Percentiles rank a stretch among this genome's conserved stretches.
Evolutionary conservation across 148 eudicot genomes (phyloP).

Genomic region (Cornus controversa): DNA sequence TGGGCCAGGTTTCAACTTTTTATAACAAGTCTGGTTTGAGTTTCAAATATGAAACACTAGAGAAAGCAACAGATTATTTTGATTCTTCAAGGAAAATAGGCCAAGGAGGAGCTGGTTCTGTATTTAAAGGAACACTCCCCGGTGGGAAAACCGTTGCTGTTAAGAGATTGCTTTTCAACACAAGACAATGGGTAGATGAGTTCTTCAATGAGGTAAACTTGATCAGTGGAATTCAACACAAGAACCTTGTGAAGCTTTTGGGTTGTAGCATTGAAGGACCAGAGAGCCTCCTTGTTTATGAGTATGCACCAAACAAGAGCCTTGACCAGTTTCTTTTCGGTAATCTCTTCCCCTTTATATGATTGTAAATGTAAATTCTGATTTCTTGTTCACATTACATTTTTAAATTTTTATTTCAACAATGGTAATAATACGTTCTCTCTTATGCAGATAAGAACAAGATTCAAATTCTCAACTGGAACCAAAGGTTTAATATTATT

Average conservation of each 20-base stretch:
- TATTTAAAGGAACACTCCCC: constrained; percentile 57
- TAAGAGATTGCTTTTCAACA: constrained; percentile 55
- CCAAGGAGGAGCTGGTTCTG: constrained; percentile 76
- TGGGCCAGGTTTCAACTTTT: constrained; percentile 32
- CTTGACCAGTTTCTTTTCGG: constrained; percentile 65
- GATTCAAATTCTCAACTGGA: constrained; percentile 41
- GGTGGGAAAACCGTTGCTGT: constrained; percentile 55
- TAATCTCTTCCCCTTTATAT: constrained; percentile 17
- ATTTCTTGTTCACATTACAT: not conserved
- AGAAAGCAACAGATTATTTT: constrained; percentile 58
- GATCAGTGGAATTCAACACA: constrained; percentile 56
- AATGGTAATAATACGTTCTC: not conserved
- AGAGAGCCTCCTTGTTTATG: constrained; percentile 78
- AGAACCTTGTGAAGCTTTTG: constrained; percentile 59
- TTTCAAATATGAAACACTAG: constrained; percentile 55
- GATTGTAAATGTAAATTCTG: not conserved
- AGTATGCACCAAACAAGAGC: constrained; percentile 64
- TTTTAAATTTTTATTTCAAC: no score
- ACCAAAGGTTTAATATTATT: constrained; percentile 45
- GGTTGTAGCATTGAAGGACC: constrained; percentile 74
- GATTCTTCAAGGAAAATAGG: constrained; percentile 49
- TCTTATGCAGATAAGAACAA: constrained; percentile 39
- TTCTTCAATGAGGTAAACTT: constrained; percentile 55
- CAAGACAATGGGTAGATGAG: constrained; percentile 56
- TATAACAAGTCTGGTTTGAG: constrained; percentile 43